Base-by-base conservation (phyloP, 805 yeast species). In the Kodamaea neixiangensis region DNA sequence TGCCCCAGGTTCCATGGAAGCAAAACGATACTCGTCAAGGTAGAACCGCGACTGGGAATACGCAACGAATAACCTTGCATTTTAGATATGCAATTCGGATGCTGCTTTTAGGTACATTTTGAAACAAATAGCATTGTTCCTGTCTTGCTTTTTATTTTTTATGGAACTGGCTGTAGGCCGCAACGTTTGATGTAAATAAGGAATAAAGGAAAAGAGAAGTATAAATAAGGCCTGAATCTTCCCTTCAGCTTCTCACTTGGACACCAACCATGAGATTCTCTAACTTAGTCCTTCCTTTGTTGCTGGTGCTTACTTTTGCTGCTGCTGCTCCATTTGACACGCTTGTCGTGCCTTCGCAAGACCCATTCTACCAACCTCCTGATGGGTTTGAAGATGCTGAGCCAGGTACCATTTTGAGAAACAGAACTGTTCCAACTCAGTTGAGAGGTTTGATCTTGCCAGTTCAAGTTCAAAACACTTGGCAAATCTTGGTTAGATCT, bases 401-500 rank as follows among this genome's bases (percentile, higher is more conserved):
- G 3, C 47, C 56, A 0, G 73, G 73, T 7, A 57, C 63, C 13
- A 60, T 68, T 22, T 54, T 68, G 11, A 61, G 53, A 46, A 46
- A 34, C 14, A 54, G 71, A 50, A 44, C 51, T 17, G 43, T 63
- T 3, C 67, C 69, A 3, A 51, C 52, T 40, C 48, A 37, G 3
- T 47, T 65, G 13, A 57, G 61, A 39, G 50, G 59, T 40, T 18
- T 62, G 6, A 46, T 49, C 18, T 51, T 62, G 35, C 60, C 61
- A 5, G 54, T 60, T 15, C 54, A 60, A 6, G 56, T 66, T 39
- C 53, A 64, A 44, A 48, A 52, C 21, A 11, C 50, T 10, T 49
- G 48, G 47, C 71, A 67, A 46, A 55, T 59, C n/a, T 50, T 61
- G 45, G 58, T 63, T n/a, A 55, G 65, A 14, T 57, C 68, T 2